Evolutionary conservation across 768 basidiomycete species (phyloP), one percentile per base, ranked within the genome.

Genomic region (Boletus rex-veris): DNA sequence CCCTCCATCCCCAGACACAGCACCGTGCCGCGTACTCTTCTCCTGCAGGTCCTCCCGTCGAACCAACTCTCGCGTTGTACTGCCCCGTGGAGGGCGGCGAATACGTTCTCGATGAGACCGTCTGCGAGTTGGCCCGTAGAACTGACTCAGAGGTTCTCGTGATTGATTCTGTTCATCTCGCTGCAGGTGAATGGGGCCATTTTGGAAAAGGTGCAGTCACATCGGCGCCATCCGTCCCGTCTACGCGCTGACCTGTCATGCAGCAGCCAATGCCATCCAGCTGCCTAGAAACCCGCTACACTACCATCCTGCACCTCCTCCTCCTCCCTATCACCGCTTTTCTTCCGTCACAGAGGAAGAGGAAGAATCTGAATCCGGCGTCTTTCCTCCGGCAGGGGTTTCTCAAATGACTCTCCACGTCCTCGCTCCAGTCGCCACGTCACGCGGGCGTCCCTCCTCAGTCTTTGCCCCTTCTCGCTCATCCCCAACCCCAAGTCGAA

Each of bases 61-160:
- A 94, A 65, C 92, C 92, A 4, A 90, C 89, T 0, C 73, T 95
- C n/a, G 89, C 84, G 0, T 71, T 95, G 5, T 92, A 90, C 68
- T 92, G 89, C 58, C 95, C 94, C 7, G 40, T 66, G 44, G 86
- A 89, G 68, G 94, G 94, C 33, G 92, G 90, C 6, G 86, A 92
- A 57, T 85, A 88, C 66, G 78, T 94, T 21, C 77, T 94, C 19
- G 87, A 89, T 64, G 81, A 83, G 18, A 89, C 92, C 4, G 84
- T 96, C 11, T 77, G 79, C 37, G 88, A 91, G 66, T 72, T 95
- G 58, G 92, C 90, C 6, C 78, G 80, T 45, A 78, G 80, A 49
- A 83, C 85, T 3, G 82, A 80, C 26, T 81, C 92, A 18, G 95
- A 97, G 58, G 85, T 97, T 11, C 77, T 95, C 9, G 81, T 93